phyloP scores from a whole-genome alignment of 129 eudicot genomes.

The Flaveria brownii region DNA sequence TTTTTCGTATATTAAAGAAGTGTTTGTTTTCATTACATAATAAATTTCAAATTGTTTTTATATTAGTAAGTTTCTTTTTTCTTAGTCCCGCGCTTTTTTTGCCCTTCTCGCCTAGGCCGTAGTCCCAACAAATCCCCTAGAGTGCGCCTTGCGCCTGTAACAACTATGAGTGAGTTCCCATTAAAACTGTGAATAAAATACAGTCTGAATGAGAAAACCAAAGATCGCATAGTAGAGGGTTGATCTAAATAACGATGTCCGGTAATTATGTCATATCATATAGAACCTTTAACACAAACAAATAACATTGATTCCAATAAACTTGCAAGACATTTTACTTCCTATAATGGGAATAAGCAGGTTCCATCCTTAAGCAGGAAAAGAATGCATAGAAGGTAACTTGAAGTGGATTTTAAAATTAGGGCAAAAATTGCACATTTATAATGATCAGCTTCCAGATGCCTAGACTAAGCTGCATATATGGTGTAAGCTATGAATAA shows the following conservation, averaged over 20 bases:
- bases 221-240: not conserved
- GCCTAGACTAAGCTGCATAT: slow-evolving; percentile 4
- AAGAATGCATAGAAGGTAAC: too few relatives aligned
- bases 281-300: not conserved
- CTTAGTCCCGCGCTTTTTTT: too few relatives aligned
- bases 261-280: not conserved
- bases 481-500: not conserved
- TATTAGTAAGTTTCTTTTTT: too few relatives aligned
- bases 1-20: too few relatives aligned
- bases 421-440: not conserved
- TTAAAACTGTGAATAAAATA: slow-evolving; percentile 17
- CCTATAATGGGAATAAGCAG: slow-evolving; percentile 7
- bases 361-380: not conserved
- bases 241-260: not conserved
- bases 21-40: too few relatives aligned
- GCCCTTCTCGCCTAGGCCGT: too few relatives aligned
- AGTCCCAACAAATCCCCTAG: too few relatives aligned
- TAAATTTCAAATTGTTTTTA: too few relatives aligned
- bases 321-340: not conserved
- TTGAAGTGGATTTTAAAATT: slow-evolving; percentile 5
- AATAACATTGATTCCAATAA: not conserved
- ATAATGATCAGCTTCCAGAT: not conserved
- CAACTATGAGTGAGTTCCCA: slow-evolving; percentile 6
- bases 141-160: too few relatives aligned
- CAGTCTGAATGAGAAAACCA: not conserved